These are phyloP conservation scores for Morella rubra DNA, from an alignment of 306 rosid species.

Conservation along the genomic window DNA sequence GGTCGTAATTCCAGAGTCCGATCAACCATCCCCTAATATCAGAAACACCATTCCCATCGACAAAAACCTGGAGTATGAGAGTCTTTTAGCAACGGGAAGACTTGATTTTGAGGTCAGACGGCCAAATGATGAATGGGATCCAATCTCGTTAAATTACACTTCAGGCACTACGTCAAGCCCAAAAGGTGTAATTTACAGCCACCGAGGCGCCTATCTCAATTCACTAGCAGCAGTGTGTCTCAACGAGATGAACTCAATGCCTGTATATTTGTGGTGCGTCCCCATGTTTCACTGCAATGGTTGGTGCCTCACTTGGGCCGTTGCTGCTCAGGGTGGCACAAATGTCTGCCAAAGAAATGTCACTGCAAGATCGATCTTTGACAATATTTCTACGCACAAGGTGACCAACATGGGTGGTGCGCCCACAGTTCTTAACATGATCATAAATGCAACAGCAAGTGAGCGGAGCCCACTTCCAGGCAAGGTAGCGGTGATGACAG, in stretches of 20 bases:
- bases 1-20: constrained; percentile 56
- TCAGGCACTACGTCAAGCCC: constrained; percentile 96
- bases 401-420: constrained; percentile 83
- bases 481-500: constrained; percentile 64
- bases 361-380: constrained; percentile 56
- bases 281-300: constrained; percentile 98
- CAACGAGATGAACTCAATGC: constrained; percentile 64
- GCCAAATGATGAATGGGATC: constrained; percentile 76
- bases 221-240: constrained; percentile 59
- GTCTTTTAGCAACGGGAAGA: constrained; percentile 50
- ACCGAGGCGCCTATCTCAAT: constrained; percentile 89
- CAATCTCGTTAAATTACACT: constrained; percentile 79
- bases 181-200: constrained; percentile 83
- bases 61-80: constrained; percentile 53
- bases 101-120: constrained; percentile 49
- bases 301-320: constrained; percentile 85
- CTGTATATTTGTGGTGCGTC: constrained; percentile 78
- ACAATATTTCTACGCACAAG: constrained; percentile 47
- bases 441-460: constrained; percentile 51
- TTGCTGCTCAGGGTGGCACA: constrained; percentile 94
- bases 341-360: constrained; percentile 75
- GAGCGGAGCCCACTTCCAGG: constrained; percentile 55
- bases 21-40: constrained; percentile 13
- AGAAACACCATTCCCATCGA: constrained; percentile 16
- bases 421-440: constrained; percentile 73